Percentiles rank a stretch among this genome's conserved stretches.
Conservation (phyloP, 2,329 filamentous ascomycete genomes). For the Lithohypha guttulata region DNA sequence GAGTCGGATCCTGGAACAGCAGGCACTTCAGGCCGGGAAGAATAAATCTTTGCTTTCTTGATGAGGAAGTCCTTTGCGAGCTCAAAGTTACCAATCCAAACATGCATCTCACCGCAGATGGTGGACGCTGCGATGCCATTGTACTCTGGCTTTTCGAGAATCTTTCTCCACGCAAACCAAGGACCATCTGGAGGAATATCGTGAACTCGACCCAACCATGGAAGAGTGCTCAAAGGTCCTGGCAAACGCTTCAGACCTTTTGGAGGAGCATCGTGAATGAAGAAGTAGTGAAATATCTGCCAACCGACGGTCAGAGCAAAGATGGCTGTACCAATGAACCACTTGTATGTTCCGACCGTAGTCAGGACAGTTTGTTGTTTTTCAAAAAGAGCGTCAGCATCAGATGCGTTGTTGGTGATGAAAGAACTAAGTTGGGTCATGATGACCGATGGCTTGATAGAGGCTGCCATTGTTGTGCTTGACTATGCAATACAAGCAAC, state of each 20-base stretch:
- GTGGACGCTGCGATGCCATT: constrained; percentile 21
- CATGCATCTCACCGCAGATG: constrained; percentile 23
- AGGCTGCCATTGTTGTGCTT: constrained; percentile 18
- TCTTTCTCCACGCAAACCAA: constrained; percentile 23
- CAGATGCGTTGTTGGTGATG: constrained; percentile 16
- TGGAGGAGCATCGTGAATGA: constrained; percentile 19
- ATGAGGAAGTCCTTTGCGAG: constrained; percentile 22
- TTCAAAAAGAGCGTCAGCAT: constrained; percentile 21
- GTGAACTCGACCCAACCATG: constrained; percentile 22
- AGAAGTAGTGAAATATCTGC: constrained; percentile 32
- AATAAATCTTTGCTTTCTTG: constrained; percentile 23
- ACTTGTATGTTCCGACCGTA: constrained; percentile 22
- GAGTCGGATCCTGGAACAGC: constrained; percentile 22
- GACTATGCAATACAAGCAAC: background rate
- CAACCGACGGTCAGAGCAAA: constrained; percentile 19
- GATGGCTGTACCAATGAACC: constrained; percentile 22
- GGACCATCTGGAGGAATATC: constrained; percentile 22
- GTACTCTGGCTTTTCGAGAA: constrained; percentile 18
- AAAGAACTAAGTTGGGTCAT: constrained; percentile 22
- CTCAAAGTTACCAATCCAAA: constrained; percentile 21
- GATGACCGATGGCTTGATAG: constrained; percentile 23
- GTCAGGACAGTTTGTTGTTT: constrained; percentile 17
- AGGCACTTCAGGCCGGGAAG: constrained; percentile 21
- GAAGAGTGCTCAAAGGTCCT: constrained; percentile 20
- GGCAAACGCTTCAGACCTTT: constrained; percentile 21